Base-by-base conservation (phyloP, 768 basidiomycete species). In the Agaricus blazei region DNA sequence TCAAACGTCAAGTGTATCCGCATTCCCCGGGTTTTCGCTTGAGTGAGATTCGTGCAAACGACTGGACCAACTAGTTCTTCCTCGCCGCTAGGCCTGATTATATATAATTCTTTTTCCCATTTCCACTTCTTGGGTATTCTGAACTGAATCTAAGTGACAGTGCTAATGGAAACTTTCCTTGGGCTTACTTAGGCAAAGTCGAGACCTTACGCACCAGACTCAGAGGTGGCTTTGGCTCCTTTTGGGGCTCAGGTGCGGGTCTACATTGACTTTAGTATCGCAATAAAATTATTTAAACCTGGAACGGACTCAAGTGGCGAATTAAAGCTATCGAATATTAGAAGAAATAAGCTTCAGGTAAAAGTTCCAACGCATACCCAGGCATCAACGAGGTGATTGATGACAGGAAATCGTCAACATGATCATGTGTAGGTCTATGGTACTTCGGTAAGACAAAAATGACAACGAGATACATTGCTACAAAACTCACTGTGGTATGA, bases 121-220 rank as follows among this genome's bases (percentile, higher is more conserved):
- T 74, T 82, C 81, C 81, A 89, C 51, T 79, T 79, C 63, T 81
- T 82, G 23, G 72, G 72, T 40, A 82, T 79, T 59, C 85, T 87
- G 53, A 12, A 15, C 29, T 12, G 44, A 19, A 11, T 12, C 12
- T 34, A 15, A 46, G 43, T 4, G 19, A 31, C 4, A 38, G 23
- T 31, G n/a, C 14, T 31, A 9, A 19, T 19, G 12, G 9, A 12
- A 14, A 51, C 24, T 26, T 23, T 12, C 28, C 23, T 47, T 8
- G 14, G 26, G 38, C 47, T 37, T 24, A 52, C 51, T 56, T 50
- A 42, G 52, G 57, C 9, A 48, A 43, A n/a, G 4, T 42, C 26
- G 49, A 5, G 4, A 46, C 23, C 29, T 49, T 56, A 36, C 45
- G 54, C 37, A 7, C 41, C 9, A 59, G 31, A 19, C 34, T 23